These are phyloP conservation scores for Termitomyces sp. DNA, from an alignment of 768 basidiomycete species.

Conservation along the genomic window DNA sequence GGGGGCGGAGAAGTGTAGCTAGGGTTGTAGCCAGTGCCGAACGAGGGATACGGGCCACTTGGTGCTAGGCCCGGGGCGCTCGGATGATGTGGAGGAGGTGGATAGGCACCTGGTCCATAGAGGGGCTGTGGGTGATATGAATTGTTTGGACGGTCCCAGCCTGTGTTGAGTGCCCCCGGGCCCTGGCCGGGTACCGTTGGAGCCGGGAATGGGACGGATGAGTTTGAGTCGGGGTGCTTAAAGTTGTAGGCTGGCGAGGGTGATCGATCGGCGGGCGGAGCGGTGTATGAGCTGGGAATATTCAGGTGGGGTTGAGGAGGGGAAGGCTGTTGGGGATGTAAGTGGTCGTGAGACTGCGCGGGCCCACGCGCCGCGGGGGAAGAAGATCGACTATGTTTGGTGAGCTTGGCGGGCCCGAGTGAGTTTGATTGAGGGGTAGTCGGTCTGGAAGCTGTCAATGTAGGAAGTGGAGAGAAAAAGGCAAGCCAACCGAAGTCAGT, in stretches of 20 bases:
- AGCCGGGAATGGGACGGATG: conserved; percentile 7
- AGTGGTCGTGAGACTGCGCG: conserved; percentile 13
- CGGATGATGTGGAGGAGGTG: not conserved
- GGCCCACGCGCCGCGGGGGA: conserved; percentile 12
- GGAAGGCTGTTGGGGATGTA: conserved; percentile 30
- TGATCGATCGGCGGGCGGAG: conserved; percentile 25
- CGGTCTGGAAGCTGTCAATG: conserved; percentile 7
- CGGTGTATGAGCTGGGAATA: conserved; percentile 35
- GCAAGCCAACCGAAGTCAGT: conserved; percentile 5
- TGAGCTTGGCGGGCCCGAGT: conserved; percentile 17
- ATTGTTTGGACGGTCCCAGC: conserved; percentile 4
- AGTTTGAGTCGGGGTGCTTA: not conserved
- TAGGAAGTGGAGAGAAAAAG: not conserved
- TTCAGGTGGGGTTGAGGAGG: conserved; percentile 42
- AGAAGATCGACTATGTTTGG: conserved; percentile 15
- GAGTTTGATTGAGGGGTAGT: conserved; percentile 7
- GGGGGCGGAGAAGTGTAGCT: not conserved
- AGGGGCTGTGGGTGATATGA: not conserved
- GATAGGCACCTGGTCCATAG: not conserved
- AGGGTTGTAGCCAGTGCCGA: not conserved
- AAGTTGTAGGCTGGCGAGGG: not conserved
- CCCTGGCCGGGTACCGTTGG: conserved; percentile 3
- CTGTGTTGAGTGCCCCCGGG: conserved; percentile 9
- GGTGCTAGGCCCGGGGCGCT: not conserved
- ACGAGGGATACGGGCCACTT: not conserved